Evolutionary conservation across 1,284 basidiomycete genomes (phyloP), one percentile per base, ranked within the genome.

Genomic region (Apiotrichum brassicae): DNA sequence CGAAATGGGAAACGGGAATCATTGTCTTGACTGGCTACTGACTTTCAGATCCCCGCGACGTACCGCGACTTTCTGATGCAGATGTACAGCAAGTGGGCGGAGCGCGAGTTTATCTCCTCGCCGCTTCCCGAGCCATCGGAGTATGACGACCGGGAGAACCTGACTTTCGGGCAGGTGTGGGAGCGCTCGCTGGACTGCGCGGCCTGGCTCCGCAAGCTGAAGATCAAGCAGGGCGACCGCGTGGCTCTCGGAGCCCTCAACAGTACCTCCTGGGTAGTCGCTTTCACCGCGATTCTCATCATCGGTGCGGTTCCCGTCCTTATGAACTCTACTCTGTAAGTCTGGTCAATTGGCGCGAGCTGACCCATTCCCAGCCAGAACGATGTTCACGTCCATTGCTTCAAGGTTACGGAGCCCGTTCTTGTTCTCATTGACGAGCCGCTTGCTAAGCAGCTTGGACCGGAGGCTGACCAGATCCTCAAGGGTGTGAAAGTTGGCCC

Each of bases 161-260:
- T 67, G 19, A 66, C 62, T 1, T 70, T 59, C 44, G 51, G 43
- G 12, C 45, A 67, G 23, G 54, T 64, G 19, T 37, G 59, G 20
- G 56, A 61, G n/a, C 49, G 48, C 35, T 50, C 57, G 6, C 25
- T 62, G 34, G 37, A 28, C 14, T 46, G 64, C 4, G 67, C 66
- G 1, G 60, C 59, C 3, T 66, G 64, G 63, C 61, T 71, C 56
- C 51, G 53, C 11, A 35, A 20, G 0, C 53, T 42, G 18, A 66
- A 65, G 4, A 41, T 66, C 5, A 58, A 60, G 7, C 28, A 56
- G 4, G 66, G 67, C 6, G 55, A 51, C 33, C 54, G 58, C 43
- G 57, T 71, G 7, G 68, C 61, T 3, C 61, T 71, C 28, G 66
- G 63, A 2, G 69, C 67, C 22, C 36, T 48, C 9, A 71, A 71